phyloP scores from a whole-genome alignment of 495 filamentous ascomycete species.

The Penicillium cataractarum region DNA sequence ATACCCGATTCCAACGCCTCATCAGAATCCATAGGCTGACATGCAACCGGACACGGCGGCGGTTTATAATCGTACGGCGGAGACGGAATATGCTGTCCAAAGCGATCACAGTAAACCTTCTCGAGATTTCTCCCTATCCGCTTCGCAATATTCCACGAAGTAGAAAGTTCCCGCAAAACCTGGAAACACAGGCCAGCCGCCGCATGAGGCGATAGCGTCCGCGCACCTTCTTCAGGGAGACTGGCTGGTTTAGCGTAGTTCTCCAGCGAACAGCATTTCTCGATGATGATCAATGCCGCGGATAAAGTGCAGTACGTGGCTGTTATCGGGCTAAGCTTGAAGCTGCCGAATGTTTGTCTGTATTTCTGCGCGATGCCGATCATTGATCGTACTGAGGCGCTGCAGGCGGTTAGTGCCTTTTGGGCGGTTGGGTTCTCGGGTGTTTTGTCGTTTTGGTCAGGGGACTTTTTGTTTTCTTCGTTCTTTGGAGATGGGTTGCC shows the following conservation, averaged over 20 bases:
- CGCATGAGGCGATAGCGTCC: slow-evolving; percentile 14
- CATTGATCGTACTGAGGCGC: slow-evolving; percentile 25
- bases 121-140: slow-evolving; percentile 32
- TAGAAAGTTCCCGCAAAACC: slow-evolving; percentile 28
- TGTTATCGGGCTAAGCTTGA: slow-evolving; percentile 34
- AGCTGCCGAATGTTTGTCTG: slow-evolving; percentile 34
- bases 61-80: slow-evolving; percentile 3
- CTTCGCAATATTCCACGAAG: slow-evolving; percentile 32
- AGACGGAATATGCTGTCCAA: slow-evolving; percentile 17
- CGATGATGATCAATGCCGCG: slow-evolving; percentile 30
- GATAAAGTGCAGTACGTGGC: slow-evolving; percentile 36
- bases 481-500: not conserved
- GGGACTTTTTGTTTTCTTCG: not conserved
- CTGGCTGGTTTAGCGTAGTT: not conserved
- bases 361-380: slow-evolving; percentile 33
- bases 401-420: slow-evolving; percentile 20
- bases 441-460: not conserved
- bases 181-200: slow-evolving; percentile 24
- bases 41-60: not conserved
- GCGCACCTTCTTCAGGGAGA: not conserved
- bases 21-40: not conserved
- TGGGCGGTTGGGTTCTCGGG: not conserved
- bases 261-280: slow-evolving; percentile 22
- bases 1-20: not conserved
- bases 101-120: slow-evolving; percentile 26